Evolutionary conservation across 164 flowering plant species (phyloP).

Genomic region (Brasenia schreberi): DNA sequence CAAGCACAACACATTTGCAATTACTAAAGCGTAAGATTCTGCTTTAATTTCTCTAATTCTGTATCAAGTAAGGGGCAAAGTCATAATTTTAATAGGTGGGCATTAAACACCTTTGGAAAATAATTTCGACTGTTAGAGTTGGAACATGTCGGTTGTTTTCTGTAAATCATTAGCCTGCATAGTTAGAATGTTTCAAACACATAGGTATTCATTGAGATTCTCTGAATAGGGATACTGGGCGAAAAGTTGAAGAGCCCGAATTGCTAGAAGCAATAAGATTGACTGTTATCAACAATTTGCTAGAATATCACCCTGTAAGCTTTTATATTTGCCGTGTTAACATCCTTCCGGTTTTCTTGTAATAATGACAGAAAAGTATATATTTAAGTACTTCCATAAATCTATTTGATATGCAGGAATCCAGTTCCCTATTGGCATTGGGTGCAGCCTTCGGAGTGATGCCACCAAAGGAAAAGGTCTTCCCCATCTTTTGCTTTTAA

Average conservation of each 20-base stretch:
- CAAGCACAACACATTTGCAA: slow-evolving; percentile 87
- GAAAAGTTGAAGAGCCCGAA: slow-evolving; percentile 92
- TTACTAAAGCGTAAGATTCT: slow-evolving; percentile 75
- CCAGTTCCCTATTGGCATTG: slow-evolving; percentile 85
- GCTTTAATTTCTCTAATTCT: neutral
- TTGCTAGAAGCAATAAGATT: slow-evolving; percentile 92
- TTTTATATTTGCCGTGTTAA: neutral
- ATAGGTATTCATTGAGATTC: neutral
- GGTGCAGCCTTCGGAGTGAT: slow-evolving; percentile 68
- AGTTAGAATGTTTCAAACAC: neutral
- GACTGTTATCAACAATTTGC: slow-evolving; percentile 85
- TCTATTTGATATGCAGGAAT: slow-evolving; percentile 50
- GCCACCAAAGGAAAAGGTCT: slow-evolving; percentile 63
- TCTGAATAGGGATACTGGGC: slow-evolving; percentile 58
- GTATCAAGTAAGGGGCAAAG: too few relatives aligned
- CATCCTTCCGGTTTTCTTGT: neutral
- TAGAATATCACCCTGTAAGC: slow-evolving; percentile 85
- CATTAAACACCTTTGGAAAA: too few relatives aligned
- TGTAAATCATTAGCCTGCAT: too few relatives aligned
- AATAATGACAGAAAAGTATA: slow-evolving; percentile 1
- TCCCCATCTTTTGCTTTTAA: neutral
- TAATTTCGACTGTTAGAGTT: neutral
- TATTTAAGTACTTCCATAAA: neutral
- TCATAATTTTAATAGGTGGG: too few relatives aligned
- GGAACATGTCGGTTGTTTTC: neutral